These are phyloP conservation scores for Athelia sp. DNA, from an alignment of 1,284 basidiomycete genomes.

Conservation along the genomic window DNA sequence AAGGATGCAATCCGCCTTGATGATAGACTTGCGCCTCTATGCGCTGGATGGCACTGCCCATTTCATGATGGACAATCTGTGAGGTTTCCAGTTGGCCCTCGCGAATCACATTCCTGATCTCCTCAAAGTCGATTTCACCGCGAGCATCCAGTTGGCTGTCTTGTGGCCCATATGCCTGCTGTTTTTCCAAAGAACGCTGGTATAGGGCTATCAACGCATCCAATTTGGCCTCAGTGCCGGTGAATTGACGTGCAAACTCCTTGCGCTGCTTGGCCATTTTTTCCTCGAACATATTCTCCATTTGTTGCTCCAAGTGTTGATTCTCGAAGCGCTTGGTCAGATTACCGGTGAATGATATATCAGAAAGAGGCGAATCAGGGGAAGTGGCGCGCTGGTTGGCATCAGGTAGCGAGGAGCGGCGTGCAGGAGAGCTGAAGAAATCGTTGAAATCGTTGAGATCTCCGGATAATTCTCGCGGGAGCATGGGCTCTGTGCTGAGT, in stretches of 20 bases:
- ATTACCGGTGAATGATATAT: conserved; percentile 36
- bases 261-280: conserved; percentile 51
- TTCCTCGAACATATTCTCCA: conserved; percentile 60
- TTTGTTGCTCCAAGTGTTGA: conserved; percentile 51
- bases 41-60: conserved; percentile 38
- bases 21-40: conserved; percentile 26
- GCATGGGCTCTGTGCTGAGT: conserved; percentile 48
- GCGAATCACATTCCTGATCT: conserved; percentile 66
- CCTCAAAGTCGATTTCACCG: conserved; percentile 72
- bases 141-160: conserved; percentile 65
- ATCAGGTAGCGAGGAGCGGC: conserved; percentile 59
- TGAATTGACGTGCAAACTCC: conserved; percentile 23
- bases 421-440: conserved; percentile 44
- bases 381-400: conserved; percentile 38
- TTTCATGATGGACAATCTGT: conserved; percentile 51
- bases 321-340: conserved; percentile 53
- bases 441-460: conserved; percentile 32
- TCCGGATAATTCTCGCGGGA: conserved; percentile 18
- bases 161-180: conserved; percentile 51
- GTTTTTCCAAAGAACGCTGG: conserved; percentile 60
- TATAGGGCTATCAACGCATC: conserved; percentile 63
- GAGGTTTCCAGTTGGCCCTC: conserved; percentile 60
- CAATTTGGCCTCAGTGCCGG: conserved; percentile 52
- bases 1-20: conserved; percentile 16
- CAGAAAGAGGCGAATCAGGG: conserved; percentile 25